These are phyloP conservation scores for Myxozyma nipponensis DNA, from an alignment of 805 yeast species.

Conservation along the genomic window DNA sequence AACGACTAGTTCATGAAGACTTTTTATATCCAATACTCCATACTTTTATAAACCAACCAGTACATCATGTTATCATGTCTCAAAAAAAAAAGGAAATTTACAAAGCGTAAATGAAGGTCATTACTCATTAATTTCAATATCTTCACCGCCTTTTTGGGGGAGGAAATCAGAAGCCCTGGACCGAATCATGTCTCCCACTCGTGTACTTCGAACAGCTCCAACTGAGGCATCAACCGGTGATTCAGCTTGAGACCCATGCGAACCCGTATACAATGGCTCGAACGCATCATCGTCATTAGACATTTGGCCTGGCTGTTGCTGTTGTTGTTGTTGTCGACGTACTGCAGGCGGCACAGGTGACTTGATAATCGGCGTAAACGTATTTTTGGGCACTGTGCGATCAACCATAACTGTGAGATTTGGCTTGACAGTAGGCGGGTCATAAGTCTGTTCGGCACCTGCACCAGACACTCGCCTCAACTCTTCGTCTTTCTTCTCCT, in stretches of 20 bases:
- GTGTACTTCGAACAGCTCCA: conserved; percentile 17
- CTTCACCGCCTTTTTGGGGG: neutral
- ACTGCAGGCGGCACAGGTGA: conserved; percentile 25
- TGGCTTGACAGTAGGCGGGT: neutral
- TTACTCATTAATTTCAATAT: neutral
- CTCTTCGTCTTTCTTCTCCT: neutral
- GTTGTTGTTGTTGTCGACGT: conserved; percentile 17
- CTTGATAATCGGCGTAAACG: conserved; percentile 21
- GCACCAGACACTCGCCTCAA: too few species aligned
- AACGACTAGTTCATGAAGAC: neutral
- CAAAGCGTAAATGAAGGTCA: too few species aligned
- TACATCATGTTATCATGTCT: too few species aligned
- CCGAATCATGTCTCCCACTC: conserved; percentile 22
- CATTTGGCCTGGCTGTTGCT: neutral
- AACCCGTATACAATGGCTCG: neutral
- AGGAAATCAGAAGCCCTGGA: neutral
- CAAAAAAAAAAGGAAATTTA: too few species aligned
- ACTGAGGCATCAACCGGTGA: conserved; percentile 1
- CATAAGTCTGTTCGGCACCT: neutral
- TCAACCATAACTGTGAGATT: conserved; percentile 10
- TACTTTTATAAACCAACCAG: neutral
- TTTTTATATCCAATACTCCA: neutral
- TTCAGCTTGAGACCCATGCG: neutral
- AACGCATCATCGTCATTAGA: too few species aligned
- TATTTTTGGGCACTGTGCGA: conserved; percentile 19